Conservation (phyloP, 1,284 basidiomycete genomes). For the Peniophora sp. region DNA sequence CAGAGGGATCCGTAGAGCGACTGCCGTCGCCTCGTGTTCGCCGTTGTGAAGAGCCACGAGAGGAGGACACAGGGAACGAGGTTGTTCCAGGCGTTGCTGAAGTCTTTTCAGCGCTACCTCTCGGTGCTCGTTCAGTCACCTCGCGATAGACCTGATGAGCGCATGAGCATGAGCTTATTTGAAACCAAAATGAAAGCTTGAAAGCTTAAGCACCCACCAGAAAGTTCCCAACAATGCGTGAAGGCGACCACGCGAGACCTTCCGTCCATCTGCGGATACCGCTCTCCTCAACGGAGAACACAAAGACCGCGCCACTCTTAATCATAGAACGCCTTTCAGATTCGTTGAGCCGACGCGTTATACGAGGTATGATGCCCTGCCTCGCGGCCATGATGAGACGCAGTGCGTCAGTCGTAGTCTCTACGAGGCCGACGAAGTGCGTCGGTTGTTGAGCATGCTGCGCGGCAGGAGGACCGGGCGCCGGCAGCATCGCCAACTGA, state of each 20-base stretch:
- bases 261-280: constrained; percentile 85
- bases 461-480: neutral
- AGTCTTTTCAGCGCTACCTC: constrained; percentile 26
- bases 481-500: too few relatives aligned
- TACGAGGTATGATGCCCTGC: constrained; percentile 64
- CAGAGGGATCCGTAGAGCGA: constrained; percentile 43
- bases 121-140: constrained; percentile 53
- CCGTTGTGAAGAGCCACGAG: neutral
- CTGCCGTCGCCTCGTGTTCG: neutral
- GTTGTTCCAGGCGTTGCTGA: constrained; percentile 13
- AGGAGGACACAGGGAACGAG: constrained; percentile 9
- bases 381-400: constrained; percentile 73
- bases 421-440: constrained; percentile 63
- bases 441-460: constrained; percentile 20
- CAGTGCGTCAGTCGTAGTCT: constrained; percentile 72
- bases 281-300: constrained; percentile 77
- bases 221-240: constrained; percentile 76
- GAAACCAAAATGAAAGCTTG: neutral
- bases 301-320: constrained; percentile 73
- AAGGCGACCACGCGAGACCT: constrained; percentile 74
- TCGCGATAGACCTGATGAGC: constrained; percentile 60
- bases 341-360: constrained; percentile 72
- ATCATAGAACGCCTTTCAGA: constrained; percentile 68
- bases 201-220: constrained; percentile 37
- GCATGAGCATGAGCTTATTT: neutral